Evolutionary conservation across 352 stramenopile species (phyloP), one percentile per base, ranked within the genome.

Genomic region (Plasmopara halstedii): DNA sequence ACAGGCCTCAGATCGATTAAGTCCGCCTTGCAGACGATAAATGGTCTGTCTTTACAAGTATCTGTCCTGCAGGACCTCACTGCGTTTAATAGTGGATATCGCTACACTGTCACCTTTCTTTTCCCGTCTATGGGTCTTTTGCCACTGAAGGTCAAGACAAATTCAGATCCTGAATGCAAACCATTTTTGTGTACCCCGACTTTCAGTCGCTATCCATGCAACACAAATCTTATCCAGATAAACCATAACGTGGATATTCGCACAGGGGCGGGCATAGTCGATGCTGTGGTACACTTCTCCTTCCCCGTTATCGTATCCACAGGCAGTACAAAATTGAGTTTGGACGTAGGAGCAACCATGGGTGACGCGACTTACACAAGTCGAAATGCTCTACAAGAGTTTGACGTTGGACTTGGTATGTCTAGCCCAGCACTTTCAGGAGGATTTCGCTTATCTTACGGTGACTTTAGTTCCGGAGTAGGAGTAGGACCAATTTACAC

Each of bases 391-490:
- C 17, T 73, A 0, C 59, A 75, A n/a, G 56, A 78, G 36, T 85
- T 89, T 49, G 74, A 89, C 23, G 68, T 89, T 0, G 74, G 70
- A 1, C 52, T 74, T 0, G 53, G 73, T 2, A 67, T 59, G 36
- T 56, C 74, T 0, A 87, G 74, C 49, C 37, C 27, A 3, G 44
- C 83, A 11, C 29, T 83, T 5, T 40, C 27, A 23, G 73, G 74
- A 2, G 64, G 42, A 0, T 85, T 87, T 44, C 68, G 56, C 6
- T 50, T 89, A 3, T 50, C 52, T 0, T 89, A 89, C n/a, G 74
- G 74, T 0, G 67, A 87, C 43, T 66, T 73, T n/a, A 63, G 49
- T 2, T 44, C 52, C 2, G 56, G 68, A 17, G 45, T 57, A 2
- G 55, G 53, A 3, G 32, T 61, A 0, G 46, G 47, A 0, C 42